Conservation (phyloP, 129 eudicot species). For the Lactuca sativa region DNA sequence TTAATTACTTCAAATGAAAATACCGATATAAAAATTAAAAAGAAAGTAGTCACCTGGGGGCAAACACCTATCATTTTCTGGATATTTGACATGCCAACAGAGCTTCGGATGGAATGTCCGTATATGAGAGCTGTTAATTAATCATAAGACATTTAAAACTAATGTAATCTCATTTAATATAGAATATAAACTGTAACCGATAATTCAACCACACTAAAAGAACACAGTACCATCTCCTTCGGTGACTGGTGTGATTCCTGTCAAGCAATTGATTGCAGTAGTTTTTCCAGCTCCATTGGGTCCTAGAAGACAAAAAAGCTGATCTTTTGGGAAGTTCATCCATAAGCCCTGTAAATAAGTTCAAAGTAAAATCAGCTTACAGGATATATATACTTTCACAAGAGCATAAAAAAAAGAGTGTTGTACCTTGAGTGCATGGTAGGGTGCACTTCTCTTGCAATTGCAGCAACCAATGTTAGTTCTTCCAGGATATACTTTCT, state of each 20-base stretch:
- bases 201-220: neutral
- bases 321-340: conserved; percentile 83
- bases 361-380: conserved; percentile 24
- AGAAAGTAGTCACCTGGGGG: conserved; percentile 62
- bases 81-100: conserved; percentile 91
- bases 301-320: conserved; percentile 92
- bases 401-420: neutral
- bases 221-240: conserved; percentile 84
- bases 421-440: conserved; percentile 86
- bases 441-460: conserved; percentile 72
- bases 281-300: conserved; percentile 99
- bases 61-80: conserved; percentile 91
- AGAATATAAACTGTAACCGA: neutral
- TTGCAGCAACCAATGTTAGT: conserved; percentile 59
- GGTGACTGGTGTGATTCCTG: conserved; percentile 91
- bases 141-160: conserved; percentile 1
- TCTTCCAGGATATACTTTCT: conserved; percentile 68
- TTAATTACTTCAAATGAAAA: neutral
- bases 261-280: conserved; percentile 88
- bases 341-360: conserved; percentile 70
- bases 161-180: neutral
- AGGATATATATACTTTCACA: neutral
- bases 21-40: conserved; percentile 2
- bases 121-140: conserved; percentile 65
- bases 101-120: conserved; percentile 76